Evolutionary conservation across 192 early-diverging fungal genomes (phyloP), one percentile per base, ranked within the genome.

Genomic region (Funneliformis geosporum): DNA sequence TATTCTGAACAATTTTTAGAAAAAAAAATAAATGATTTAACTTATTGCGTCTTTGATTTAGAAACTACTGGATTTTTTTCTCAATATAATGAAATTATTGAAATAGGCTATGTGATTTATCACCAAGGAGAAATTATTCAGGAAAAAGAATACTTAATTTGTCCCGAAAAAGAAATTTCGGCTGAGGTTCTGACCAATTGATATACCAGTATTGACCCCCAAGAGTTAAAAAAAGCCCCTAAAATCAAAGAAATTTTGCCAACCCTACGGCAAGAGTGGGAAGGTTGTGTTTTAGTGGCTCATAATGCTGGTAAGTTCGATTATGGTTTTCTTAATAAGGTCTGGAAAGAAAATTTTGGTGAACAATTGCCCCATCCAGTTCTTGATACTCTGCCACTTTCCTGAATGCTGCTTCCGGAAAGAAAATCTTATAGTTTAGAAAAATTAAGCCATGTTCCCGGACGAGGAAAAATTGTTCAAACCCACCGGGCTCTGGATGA

Each of bases 21-120:
- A 2, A 18, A 7, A 5, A 38, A 68, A 4, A 21, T 68, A 16
- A 38, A 40, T 16, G 33, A 68, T 40, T 42, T 68, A 68, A 68
- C 66, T 68, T 68, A 68, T 9, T 68, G 66, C 11, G 33, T 68
- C 39, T 68, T 68, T 18, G 66, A 68, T 18, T 68, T 68, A 28
- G 66, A 68, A 42, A 68, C 66, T 5, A 68, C 66, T 3, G 66
- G 66, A 1, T 68, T 68, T 68, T 68, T 68, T 68, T 68, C 66
- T 12, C 33, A 68, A 68, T 68, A 68, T 42, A 68, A 68, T 40
- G 66, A 68, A 68, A 68, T 68, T 33, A 68, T 68, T 68, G 66
- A 68, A 40, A 68, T 68, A 5, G 66, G 66, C 39, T 68, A 68
- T 38, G 66, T 68, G 5, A 68, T 68, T 68, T 68, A 11, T 4